Evolutionary conservation across 2,329 filamentous ascomycete species (phyloP).

Genomic region (Curvularia sp.): DNA sequence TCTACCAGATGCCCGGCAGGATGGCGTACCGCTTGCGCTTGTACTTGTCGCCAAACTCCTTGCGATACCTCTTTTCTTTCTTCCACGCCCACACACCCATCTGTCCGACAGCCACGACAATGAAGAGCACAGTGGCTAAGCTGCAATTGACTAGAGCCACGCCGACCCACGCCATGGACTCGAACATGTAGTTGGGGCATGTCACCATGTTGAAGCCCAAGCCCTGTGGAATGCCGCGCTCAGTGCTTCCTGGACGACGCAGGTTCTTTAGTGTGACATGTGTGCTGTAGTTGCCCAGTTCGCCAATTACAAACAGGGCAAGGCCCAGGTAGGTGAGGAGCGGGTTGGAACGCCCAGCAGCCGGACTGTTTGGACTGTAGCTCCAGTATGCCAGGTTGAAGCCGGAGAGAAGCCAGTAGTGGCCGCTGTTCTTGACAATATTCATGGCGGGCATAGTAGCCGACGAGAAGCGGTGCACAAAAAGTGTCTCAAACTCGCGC

Average conservation of each 20-base stretch:
- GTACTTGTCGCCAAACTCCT: constrained; percentile 91
- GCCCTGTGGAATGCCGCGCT: constrained; percentile 85
- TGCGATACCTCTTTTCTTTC: constrained; percentile 89
- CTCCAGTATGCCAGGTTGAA: constrained; percentile 82
- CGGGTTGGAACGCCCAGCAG: constrained; percentile 62
- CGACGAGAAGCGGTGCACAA: constrained; percentile 92
- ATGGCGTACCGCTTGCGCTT: constrained; percentile 91
- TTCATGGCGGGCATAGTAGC: constrained; percentile 91
- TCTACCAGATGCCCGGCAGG: constrained; percentile 75
- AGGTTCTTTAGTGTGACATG: constrained; percentile 81
- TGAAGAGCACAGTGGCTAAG: constrained; percentile 79
- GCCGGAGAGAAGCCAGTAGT: constrained; percentile 91
- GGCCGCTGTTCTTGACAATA: constrained; percentile 92
- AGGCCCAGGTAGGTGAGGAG: constrained; percentile 66
- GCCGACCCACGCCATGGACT: constrained; percentile 84
- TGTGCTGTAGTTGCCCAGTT: constrained; percentile 79
- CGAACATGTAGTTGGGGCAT: constrained; percentile 97
- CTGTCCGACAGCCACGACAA: constrained; percentile 72
- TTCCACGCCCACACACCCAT: constrained; percentile 90
- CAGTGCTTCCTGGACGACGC: constrained; percentile 76
- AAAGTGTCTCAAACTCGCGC: constrained; percentile 92
- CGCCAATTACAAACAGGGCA: constrained; percentile 75
- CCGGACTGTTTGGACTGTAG: constrained; percentile 76
- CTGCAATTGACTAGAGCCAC: constrained; percentile 80
- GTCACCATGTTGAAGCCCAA: constrained; percentile 87